Base-by-base conservation (phyloP, 2,329 filamentous ascomycete genomes). In the Fusarium cyanostomum region DNA sequence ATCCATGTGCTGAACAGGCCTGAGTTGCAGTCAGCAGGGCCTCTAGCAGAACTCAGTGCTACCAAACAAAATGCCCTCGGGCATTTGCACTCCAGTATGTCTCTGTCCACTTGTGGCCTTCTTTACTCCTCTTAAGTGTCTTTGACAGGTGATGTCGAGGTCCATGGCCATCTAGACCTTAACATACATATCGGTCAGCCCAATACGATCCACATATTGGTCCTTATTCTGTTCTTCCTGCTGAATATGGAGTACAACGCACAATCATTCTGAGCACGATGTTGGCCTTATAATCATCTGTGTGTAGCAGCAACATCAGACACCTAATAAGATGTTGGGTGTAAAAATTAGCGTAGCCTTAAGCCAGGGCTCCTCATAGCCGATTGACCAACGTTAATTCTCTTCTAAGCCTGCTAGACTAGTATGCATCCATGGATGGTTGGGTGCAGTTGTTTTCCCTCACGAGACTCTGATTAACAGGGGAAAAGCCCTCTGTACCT, bases 101-200 rank as follows among this genome's bases (percentile, higher is more conserved):
- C 52, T 27, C 39, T 21, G 35, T 55, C 28, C 39, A 56, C 59
- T 55, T 56, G 26, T 56, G 62, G 57, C 48, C 18, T 24, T 34
- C 16, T 24, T 21, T 21, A 10, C 28, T 13, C n/a, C 13, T 8
- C 27, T 5, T 10, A 37, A 27, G 30, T 34, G 34, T 21, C 39
- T 41, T 21, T 12, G 33, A 24, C 37, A 27, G 28, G 16, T 35
- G 35, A 49, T 43, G 21, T 43, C 27, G 31, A 41, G 39, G 48
- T 42, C 39, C 11, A 46, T 52, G 24, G 34, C 27, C 56, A 48
- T 67, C 64, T 56, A 60, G 64, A 54, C 51, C 51, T 34, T 15
- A 30, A 39, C 28, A 21, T 4, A 21, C 21, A 6, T 24, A 26
- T 56, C 54, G n/a, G 42, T 38, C 24, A 52, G 38, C 16, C 33